Percentiles rank a stretch among this genome's conserved stretches.
phyloP scores from a whole-genome alignment of 352 stramenopile species.

The Blastocystis sp. region DNA sequence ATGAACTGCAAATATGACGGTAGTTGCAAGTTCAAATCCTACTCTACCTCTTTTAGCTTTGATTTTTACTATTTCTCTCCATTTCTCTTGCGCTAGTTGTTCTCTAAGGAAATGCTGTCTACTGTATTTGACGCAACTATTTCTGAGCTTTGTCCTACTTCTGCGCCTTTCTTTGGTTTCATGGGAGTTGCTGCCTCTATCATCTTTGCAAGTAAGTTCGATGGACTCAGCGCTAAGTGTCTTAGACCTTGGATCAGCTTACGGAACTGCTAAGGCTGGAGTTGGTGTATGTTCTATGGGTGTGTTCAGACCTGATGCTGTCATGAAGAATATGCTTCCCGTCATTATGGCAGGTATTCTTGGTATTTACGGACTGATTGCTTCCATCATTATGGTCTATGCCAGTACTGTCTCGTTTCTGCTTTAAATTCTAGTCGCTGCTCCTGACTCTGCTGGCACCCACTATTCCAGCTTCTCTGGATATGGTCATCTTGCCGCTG shows the following conservation, averaged over 20 bases:
- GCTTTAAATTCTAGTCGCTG: background rate
- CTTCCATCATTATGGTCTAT: constrained; percentile 74
- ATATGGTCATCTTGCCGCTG: constrained; percentile 76
- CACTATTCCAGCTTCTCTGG: constrained; percentile 75
- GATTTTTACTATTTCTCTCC: background rate
- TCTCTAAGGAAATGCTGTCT: constrained; percentile 26
- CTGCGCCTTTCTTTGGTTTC: constrained; percentile 98
- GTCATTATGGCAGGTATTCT: constrained; percentile 92
- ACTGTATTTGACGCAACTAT: constrained; percentile 65
- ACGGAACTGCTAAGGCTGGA: constrained; percentile 92
- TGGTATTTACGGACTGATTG: constrained; percentile 82
- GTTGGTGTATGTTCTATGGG: constrained; percentile 89
- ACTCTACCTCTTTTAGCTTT: background rate
- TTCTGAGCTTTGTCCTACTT: constrained; percentile 91
- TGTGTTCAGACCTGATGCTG: constrained; percentile 86
- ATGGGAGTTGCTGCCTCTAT: constrained; percentile 91
- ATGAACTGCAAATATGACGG: no score
- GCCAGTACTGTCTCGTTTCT: constrained; percentile 31
- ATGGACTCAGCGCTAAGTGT: constrained; percentile 58
- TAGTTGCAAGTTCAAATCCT: constrained; percentile 12
- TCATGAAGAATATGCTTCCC: constrained; percentile 97
- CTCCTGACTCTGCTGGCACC: constrained; percentile 4
- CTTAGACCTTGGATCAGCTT: constrained; percentile 87
- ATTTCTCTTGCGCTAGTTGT: background rate
- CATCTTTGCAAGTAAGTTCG: constrained; percentile 81